phyloP scores from a whole-genome alignment of 1,284 basidiomycete species.

The Sporisorium scitamineum region DNA sequence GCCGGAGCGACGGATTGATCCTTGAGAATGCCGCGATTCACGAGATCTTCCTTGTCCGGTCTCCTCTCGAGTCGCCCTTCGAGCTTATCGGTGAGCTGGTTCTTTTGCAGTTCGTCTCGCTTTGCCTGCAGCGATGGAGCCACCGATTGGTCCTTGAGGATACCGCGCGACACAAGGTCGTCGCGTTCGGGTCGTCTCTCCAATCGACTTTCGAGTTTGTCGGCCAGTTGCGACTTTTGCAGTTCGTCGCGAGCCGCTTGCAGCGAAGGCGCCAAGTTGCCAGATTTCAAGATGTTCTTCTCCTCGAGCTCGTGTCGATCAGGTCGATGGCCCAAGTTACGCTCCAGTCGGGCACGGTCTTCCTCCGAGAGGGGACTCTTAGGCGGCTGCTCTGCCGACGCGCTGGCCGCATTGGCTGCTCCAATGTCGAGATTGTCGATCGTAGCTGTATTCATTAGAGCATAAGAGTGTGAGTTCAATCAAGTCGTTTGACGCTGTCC shows the following conservation, averaged over 20 bases:
- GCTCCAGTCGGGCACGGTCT: conserved; percentile 72
- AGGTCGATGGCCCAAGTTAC: conserved; percentile 74
- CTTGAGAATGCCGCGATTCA: conserved; percentile 52
- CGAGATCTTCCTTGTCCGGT: conserved; percentile 50
- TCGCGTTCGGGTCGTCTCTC: conserved; percentile 57
- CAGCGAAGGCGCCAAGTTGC: conserved; percentile 54
- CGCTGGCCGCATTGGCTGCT: conserved; percentile 23
- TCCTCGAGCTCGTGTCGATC: conserved; percentile 75
- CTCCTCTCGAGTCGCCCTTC: conserved; percentile 46
- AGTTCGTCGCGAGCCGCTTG: conserved; percentile 57
- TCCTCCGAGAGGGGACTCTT: conserved; percentile 28
- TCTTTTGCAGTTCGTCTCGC: conserved; percentile 73
- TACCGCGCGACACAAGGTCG: conserved; percentile 52
- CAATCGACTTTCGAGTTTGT: conserved; percentile 52
- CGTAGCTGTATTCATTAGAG: conserved; percentile 6
- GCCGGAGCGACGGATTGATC: conserved; percentile 78
- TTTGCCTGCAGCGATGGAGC: conserved; percentile 79
- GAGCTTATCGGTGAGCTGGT: conserved; percentile 49
- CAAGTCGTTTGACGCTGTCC: background rate
- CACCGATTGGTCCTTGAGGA: conserved; percentile 75
- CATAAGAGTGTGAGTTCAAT: background rate
- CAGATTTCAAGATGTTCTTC: conserved; percentile 43
- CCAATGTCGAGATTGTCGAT: conserved; percentile 26
- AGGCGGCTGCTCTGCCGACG: background rate
- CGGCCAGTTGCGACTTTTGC: conserved; percentile 49